Evolutionary conservation across 139 green algal genomes (phyloP).

Genomic region (Coelastrella sp.): DNA sequence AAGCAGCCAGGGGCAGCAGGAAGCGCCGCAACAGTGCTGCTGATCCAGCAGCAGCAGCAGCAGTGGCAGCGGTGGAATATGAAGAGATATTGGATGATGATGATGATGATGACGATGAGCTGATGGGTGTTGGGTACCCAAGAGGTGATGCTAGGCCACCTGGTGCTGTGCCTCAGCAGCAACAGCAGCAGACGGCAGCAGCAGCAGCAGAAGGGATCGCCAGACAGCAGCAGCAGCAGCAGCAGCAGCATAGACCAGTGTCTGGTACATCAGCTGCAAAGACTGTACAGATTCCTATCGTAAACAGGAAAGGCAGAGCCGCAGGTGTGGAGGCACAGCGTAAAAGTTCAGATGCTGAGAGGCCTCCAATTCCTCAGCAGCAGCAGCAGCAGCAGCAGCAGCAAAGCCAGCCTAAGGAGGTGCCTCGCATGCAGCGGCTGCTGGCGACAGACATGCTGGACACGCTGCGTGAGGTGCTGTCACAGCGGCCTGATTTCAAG

Average conservation of each 20-base stretch:
- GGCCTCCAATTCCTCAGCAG: background rate
- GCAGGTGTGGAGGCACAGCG: background rate
- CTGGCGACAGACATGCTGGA: background rate
- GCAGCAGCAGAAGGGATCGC: background rate
- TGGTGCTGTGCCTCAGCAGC: background rate
- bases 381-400: constrained; percentile 7
- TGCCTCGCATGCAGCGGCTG: background rate
- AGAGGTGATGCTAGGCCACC: background rate
- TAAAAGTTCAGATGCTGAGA: background rate
- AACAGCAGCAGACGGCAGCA: constrained; percentile 8
- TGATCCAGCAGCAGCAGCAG: background rate
- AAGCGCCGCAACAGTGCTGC: constrained; percentile 21
- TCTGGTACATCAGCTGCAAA: background rate
- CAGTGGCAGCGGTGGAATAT: background rate
- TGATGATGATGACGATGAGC: constrained; percentile 19
- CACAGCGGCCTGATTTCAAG: background rate
- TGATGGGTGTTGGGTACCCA: background rate
- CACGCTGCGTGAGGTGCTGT: background rate
- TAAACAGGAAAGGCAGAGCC: background rate
- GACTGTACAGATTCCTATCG: background rate
- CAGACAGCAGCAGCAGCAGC: background rate
- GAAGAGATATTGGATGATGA: background rate
- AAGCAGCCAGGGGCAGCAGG: background rate
- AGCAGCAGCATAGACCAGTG: background rate
- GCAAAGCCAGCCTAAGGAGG: background rate